Percentiles rank a stretch among this genome's conserved stretches.
These are phyloP conservation scores for Trichoderma breve DNA, from an alignment of 2,329 filamentous ascomycete genomes.

Conservation along the genomic window DNA sequence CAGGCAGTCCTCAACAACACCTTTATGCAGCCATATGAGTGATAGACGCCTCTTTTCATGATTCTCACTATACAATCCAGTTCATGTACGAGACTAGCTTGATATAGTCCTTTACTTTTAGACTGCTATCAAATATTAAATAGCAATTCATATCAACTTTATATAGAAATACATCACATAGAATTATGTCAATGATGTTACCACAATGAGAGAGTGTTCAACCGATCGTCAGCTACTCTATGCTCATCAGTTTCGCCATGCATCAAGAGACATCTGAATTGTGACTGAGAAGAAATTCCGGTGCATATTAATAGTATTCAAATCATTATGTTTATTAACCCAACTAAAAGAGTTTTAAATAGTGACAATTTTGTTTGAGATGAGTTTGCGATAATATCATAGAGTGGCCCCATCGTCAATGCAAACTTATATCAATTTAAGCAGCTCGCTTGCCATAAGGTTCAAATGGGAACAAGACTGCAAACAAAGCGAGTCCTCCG, in stretches of 20 bases:
- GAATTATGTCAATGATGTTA: too few species aligned
- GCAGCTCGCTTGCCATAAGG: conserved; percentile 57
- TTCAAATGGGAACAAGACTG: conserved; percentile 57
- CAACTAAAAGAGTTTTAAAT: not conserved
- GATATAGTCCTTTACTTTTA: too few species aligned
- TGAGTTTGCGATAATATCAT: not conserved
- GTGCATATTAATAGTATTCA: not conserved
- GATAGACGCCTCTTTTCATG: not conserved
- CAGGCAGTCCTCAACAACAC: not conserved
- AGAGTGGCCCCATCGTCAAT: not conserved
- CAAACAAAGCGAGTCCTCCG: conserved; percentile 56
- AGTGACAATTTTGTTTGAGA: not conserved
- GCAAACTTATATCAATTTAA: not conserved
- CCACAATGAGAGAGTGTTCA: too few species aligned
- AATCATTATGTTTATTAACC: not conserved
- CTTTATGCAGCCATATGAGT: not conserved
- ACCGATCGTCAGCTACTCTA: too few species aligned
- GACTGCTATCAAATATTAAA: too few species aligned
- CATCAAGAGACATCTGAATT: too few species aligned
- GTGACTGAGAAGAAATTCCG: too few species aligned
- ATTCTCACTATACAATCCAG: too few species aligned
- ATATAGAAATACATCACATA: too few species aligned
- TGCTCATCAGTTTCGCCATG: too few species aligned
- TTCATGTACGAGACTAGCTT: too few species aligned
- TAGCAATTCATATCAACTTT: too few species aligned